A percentile compares a stretch with the other conserved stretches of the same genome.
Evolutionary conservation across 371 early-diverging fungal species (phyloP).

Genomic region (Mortierella sp.): DNA sequence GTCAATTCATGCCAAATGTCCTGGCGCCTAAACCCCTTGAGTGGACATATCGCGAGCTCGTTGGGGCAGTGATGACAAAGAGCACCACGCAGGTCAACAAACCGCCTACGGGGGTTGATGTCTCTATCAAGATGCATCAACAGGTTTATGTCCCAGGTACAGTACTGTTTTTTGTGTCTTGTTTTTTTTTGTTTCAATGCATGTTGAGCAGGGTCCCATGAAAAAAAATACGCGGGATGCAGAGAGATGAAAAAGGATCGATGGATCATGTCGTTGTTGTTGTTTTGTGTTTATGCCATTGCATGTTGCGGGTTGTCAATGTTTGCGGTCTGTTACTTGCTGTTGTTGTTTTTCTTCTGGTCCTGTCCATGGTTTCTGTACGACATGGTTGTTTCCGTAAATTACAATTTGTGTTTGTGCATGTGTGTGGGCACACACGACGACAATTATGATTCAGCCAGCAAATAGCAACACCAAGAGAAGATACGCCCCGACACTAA

Average conservation of each 20-base stretch:
- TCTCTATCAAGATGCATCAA: conserved; percentile 54
- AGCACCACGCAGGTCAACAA: conserved; percentile 46
- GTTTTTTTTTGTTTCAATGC: too few species aligned
- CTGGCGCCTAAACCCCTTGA: conserved; percentile 57
- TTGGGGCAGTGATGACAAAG: conserved; percentile 30
- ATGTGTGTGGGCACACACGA: not conserved
- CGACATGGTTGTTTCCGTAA: not conserved
- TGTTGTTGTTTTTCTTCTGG: not conserved
- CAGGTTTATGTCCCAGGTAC: conserved; percentile 56
- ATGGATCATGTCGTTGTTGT: not conserved
- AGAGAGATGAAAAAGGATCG: not conserved
- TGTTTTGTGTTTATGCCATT: too few species aligned
- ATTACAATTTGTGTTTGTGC: conserved; percentile 13
- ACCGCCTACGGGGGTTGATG: conserved; percentile 28
- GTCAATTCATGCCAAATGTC: conserved; percentile 55
- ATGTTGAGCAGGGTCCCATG: not conserved
- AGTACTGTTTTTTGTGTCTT: not conserved
- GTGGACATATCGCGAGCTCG: conserved; percentile 46
- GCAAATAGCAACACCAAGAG: not conserved
- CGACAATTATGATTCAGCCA: not conserved
- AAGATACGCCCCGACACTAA: conserved; percentile 3
- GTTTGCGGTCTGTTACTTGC: not conserved
- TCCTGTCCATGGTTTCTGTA: not conserved
- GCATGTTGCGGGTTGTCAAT: not conserved
- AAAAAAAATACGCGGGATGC: too few species aligned